Percentiles rank a stretch among this genome's conserved stretches.
phyloP scores from a whole-genome alignment of 2,329 filamentous ascomycete species.

The Fusarium sp. region DNA sequence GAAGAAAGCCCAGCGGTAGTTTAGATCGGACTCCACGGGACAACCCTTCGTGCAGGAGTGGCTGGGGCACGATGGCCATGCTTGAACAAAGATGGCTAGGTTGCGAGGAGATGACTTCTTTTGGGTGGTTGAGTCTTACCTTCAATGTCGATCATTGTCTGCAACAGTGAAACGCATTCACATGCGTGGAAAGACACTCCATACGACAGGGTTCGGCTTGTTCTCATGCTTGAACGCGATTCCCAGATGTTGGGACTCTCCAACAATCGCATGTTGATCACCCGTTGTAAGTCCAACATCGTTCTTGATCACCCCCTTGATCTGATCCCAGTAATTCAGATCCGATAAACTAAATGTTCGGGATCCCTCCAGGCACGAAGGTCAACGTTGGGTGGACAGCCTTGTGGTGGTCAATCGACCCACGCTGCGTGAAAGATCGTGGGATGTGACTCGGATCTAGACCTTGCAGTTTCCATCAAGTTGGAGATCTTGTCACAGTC shows the following conservation, averaged over 20 bases:
- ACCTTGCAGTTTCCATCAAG: constrained; percentile 1
- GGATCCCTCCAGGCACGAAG: constrained; percentile 3
- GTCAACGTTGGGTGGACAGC: not conserved
- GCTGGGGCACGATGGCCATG: constrained; percentile 11
- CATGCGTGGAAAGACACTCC: not conserved
- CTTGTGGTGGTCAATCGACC: constrained; percentile 7
- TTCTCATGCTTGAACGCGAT: constrained; percentile 2
- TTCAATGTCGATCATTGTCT: constrained; percentile 29
- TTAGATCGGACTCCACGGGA: constrained; percentile 47
- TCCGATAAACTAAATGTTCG: constrained; percentile 4
- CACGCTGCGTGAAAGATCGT: constrained; percentile 4
- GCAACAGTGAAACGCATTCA: not conserved
- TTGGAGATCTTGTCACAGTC: constrained; percentile 12
- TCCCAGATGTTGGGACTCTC: constrained; percentile 12
- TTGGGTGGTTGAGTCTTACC: constrained; percentile 5
- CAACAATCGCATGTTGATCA: constrained; percentile 31
- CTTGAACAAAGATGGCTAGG: constrained; percentile 24
- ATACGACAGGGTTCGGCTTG: not conserved
- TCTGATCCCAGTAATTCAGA: not conserved
- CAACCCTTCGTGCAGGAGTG: constrained; percentile 47
- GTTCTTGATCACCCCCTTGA: constrained; percentile 8
- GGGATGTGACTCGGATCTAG: constrained; percentile 9
- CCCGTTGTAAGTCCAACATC: constrained; percentile 9
- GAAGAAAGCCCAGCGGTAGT: constrained; percentile 48
- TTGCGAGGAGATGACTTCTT: not conserved